phyloP scores from a whole-genome alignment of 176 grass and related monocot genomes.

The Zoysia japonica region DNA sequence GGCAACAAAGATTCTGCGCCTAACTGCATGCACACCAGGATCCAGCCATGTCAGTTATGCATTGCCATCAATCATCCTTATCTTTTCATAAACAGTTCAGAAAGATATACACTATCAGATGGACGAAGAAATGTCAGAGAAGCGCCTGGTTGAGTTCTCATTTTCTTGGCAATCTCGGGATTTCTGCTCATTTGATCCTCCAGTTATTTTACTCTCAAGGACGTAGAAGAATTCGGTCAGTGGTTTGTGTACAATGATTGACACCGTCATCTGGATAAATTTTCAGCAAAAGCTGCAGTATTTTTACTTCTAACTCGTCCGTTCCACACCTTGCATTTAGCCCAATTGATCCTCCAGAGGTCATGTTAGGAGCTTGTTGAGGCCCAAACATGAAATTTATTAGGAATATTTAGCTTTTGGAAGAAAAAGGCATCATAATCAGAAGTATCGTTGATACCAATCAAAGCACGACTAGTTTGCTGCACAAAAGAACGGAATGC shows the following conservation, averaged over 20 bases:
- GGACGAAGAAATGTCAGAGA: not conserved
- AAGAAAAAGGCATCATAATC: not conserved
- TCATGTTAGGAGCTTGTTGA: not conserved
- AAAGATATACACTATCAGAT: not conserved
- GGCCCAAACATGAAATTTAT: not conserved
- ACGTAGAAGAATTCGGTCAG: not conserved
- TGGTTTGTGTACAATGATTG: not conserved
- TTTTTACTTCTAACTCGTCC: not conserved
- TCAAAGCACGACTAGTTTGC: not conserved
- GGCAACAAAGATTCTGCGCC: not conserved
- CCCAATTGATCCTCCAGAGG: not conserved
- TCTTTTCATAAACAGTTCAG: not conserved
- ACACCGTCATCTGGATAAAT: not conserved
- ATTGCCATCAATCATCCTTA: not conserved
- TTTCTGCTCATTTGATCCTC: not conserved
- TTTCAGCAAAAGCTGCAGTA: conserved; percentile 4
- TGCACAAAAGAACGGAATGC: conserved; percentile 1
- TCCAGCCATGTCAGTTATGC: not conserved
- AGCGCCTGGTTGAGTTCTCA: not conserved
- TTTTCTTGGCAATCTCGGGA: not conserved
- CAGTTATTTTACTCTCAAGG: not conserved
- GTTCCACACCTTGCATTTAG: not conserved
- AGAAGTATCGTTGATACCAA: conserved; percentile 6
- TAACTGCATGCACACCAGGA: not conserved
- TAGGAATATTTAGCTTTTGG: not conserved